Evolutionary conservation across 768 basidiomycete species (phyloP).

Genomic region (Lactifluus subvellereus): DNA sequence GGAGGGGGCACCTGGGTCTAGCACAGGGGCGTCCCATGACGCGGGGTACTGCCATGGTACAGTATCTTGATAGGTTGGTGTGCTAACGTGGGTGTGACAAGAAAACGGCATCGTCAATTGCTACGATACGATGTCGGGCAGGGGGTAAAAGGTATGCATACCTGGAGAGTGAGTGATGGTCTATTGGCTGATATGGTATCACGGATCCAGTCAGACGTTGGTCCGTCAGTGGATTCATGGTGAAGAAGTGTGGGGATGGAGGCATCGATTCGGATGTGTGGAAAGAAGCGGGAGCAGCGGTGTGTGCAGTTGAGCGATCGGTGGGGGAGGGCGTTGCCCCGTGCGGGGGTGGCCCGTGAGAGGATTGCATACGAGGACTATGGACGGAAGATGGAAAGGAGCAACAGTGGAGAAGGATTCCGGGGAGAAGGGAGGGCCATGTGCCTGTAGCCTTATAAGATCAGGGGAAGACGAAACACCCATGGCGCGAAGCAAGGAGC

Average conservation of each 20-base stretch:
- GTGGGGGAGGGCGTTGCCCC: constrained; percentile 9
- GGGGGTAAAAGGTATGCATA: not conserved
- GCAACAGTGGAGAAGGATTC: not conserved
- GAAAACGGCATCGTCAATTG: not conserved
- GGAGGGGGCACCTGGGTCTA: constrained; percentile 1
- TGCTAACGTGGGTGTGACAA: not conserved
- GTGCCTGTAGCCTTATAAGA: constrained; percentile 13
- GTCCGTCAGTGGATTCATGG: constrained; percentile 7
- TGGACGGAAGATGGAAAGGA: not conserved
- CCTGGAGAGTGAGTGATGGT: constrained; percentile 12
- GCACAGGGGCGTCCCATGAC: constrained; percentile 9
- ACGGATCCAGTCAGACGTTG: constrained; percentile 16
- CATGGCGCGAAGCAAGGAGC: not conserved
- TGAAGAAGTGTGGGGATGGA: constrained; percentile 1
- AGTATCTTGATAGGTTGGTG: constrained; percentile 10
- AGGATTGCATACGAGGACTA: constrained; percentile 8
- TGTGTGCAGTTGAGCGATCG: constrained; percentile 5
- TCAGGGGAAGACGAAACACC: not conserved
- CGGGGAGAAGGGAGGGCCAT: constrained; percentile 9
- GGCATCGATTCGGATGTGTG: constrained; percentile 5
- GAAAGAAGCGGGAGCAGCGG: not conserved
- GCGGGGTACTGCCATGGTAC: constrained; percentile 8
- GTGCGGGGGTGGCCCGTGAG: constrained; percentile 15
- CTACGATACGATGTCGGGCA: not conserved
- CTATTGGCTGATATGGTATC: constrained; percentile 11